Base-by-base conservation (phyloP, 345 rosid species). In the Erucastrum elatum region DNA sequence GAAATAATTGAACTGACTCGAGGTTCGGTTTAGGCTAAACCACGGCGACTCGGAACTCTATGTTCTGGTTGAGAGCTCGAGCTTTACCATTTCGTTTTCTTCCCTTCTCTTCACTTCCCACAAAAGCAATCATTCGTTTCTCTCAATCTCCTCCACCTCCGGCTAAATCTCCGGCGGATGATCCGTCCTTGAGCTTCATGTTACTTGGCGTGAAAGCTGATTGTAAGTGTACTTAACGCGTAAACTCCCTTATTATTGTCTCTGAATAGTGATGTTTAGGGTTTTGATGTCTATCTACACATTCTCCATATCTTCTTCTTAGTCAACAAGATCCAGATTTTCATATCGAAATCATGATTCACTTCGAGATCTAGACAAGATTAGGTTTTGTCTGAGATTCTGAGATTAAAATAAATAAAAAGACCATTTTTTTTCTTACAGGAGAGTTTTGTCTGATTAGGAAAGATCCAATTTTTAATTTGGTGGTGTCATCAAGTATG, bases 401-500 rank as follows among this genome's bases (percentile, higher is more conserved):
- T 69, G 27, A 62, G 27, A 51, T 33, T 10, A 0, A 35, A 58
- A 21, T 0, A 6, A 56, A 21, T 13, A n/a, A n/a, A 41, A 41
- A 41, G 5, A 41, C 49, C 4, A 11, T 46, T 11, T 41, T 51
- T 51, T 5, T 8, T 53, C 16, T 75, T 62, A 29, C 76, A 65
- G 83, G 80, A 2, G 30, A 46, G 55, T 74, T 26, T 69, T 34
- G 17, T 31, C 66, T 62, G 75, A 15, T 44, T 46, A 7, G 70
- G 62, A 30, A 64, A 39, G 53, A 61, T 59, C 58, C 62, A 30
- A 73, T 63, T 67, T 51, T 79, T 7, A 68, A 68, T 63, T 66
- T 72, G 81, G 82, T 78, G 75, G 31, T 3, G 31, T 29, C 4
- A 29, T 85, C 70, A 88, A 86, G 80, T 84, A 91, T 91, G 97